Base-by-base conservation (phyloP, 2,329 filamentous ascomycete genomes). In the Corynespora cassiicola region DNA sequence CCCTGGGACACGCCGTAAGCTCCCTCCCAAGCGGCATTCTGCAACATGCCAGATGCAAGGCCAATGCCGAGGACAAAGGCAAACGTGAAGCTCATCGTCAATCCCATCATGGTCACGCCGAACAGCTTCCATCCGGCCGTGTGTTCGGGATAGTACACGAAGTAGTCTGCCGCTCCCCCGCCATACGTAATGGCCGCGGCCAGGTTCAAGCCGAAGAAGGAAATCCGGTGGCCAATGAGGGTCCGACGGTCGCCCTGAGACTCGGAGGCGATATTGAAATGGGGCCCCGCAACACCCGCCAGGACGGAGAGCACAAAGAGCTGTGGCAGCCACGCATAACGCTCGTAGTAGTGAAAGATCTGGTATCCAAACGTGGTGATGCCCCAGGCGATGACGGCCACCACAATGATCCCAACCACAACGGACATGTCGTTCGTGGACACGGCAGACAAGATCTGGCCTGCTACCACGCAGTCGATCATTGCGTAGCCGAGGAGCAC, bases 191-290 rank as follows among this genome's bases (percentile, higher is more conserved):
- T 78, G 6, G 81, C 80, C 2, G 80, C 79, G 15, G 83, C 82
- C 9, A 87, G 72, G 49, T 81, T 86, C 30, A 89, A 72, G 8
- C 81, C 85, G 64, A 90, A 86, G 65, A 87, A 90, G 4, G 82
- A 85, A 20, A 89, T 69, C 3, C 79, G 71, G 44, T 80, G 79
- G 15, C 80, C 83, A 10, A 71, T 68, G 6, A 84, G 55, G 2
- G 79, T 81, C 27, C 72, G 64, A 10, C 72, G 54, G 29, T 79
- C 71, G n/a, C 78, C 81, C 1, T 66, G 61, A 2, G 78, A 82
- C 3, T 71, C 63, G 1, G 75, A 74, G 2, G 70, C 63, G 1
- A 77, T 64, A 48, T 87, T 80, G 53, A 85, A 87, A 11, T 78
- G 72, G 2, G 76, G 73, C 0, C 80, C 81, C 2, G 83, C 81